These are phyloP conservation scores for Cupressus sempervirens DNA, from an alignment of 75 land plant genomes.

Conservation along the genomic window DNA sequence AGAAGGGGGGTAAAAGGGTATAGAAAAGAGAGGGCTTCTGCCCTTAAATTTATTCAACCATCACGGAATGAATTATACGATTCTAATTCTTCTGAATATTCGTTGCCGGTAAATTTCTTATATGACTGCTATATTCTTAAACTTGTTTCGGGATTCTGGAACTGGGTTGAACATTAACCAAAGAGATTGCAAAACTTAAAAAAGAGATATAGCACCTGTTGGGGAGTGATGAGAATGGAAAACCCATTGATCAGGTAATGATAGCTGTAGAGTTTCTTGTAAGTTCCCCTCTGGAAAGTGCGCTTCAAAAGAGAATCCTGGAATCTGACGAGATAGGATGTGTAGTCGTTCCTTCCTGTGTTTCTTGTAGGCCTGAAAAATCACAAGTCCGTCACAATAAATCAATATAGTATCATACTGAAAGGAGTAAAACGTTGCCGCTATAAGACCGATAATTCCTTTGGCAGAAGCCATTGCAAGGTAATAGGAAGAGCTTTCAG, in stretches of 20 bases:
- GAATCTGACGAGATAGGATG: slow-evolving; percentile 38
- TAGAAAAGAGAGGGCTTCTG: no score
- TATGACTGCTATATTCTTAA: not conserved
- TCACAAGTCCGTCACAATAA: not conserved
- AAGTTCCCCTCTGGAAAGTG: slow-evolving; percentile 46
- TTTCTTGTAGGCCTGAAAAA: not conserved
- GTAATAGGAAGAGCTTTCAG: not conserved
- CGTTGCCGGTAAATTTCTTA: not conserved
- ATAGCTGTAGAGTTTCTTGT: slow-evolving; percentile 83
- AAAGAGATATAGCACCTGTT: slow-evolving; percentile 43
- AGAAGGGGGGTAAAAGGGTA: not conserved
- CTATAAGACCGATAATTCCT: not conserved
- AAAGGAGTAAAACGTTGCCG: not conserved
- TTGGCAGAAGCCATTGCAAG: not conserved
- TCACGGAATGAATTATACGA: not conserved
- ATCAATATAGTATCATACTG: not conserved
- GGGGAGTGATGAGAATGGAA: slow-evolving; percentile 58
- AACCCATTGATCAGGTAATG: slow-evolving; percentile 88
- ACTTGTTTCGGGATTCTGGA: not conserved
- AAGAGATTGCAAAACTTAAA: not conserved
- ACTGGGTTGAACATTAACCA: not conserved
- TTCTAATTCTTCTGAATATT: not conserved
- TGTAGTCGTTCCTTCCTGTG: slow-evolving; percentile 4
- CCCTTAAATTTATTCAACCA: not conserved
- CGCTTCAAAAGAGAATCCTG: slow-evolving; percentile 60